A percentile compares a stretch with the other conserved stretches of the same genome.
Conservation (phyloP, 179 eudicot genomes). For the Gypsophila paniculata region DNA sequence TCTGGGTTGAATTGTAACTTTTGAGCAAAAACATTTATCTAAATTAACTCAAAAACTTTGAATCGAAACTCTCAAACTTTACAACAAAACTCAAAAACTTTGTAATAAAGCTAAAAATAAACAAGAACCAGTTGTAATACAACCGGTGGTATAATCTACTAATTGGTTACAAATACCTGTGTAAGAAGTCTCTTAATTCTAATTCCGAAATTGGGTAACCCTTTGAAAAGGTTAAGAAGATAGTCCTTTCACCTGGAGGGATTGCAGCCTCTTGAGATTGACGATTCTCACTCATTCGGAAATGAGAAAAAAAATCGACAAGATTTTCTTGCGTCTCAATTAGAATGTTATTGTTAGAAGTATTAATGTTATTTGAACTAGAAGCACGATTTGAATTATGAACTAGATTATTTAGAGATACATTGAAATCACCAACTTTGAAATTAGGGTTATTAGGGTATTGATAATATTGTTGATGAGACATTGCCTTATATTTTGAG, state of each 20-base stretch:
- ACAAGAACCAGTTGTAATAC: too few relatives aligned
- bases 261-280: neutral
- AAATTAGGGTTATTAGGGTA: neutral
- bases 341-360: too few relatives aligned
- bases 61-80: too few relatives aligned
- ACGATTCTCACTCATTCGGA: neutral
- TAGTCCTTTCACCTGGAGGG: slow-evolving; percentile 50
- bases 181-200: slow-evolving; percentile 47
- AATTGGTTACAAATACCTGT: slow-evolving; percentile 29
- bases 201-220: slow-evolving; percentile 48
- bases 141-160: too few relatives aligned
- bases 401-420: neutral
- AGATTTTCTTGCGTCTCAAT: neutral
- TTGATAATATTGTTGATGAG: neutral
- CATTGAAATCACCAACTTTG: slow-evolving; percentile 17
- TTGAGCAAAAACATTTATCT: too few relatives aligned
- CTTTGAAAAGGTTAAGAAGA: slow-evolving; percentile 72
- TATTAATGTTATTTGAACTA: neutral
- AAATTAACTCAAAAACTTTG: too few relatives aligned
- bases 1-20: too few relatives aligned
- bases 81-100: too few relatives aligned
- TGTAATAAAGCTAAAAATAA: too few relatives aligned
- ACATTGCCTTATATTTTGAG: neutral
- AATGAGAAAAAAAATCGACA: neutral
- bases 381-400: slow-evolving; percentile 1